Base-by-base conservation (phyloP, 805 yeast genomes). In the Starmerella etchellsii region DNA sequence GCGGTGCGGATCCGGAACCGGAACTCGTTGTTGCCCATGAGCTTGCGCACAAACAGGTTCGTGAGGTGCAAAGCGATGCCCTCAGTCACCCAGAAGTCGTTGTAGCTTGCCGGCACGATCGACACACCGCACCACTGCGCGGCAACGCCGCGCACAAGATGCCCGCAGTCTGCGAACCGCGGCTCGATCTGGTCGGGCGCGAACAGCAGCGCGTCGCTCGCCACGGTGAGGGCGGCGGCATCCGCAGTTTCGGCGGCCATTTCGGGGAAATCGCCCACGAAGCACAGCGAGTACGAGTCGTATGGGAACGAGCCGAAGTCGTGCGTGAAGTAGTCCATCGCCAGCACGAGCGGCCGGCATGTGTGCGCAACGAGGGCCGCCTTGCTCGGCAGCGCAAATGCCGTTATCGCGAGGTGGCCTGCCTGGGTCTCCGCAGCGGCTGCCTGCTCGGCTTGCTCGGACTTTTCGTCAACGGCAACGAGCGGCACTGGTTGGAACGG, bases 281-380 rank as follows among this genome's bases (percentile, higher is more conserved):
- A 84, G 2, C 80, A 76, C 29, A 91, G 53, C 0, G 85, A 72
- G 53, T 79, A 85, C 20, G 91, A 76, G 15, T 84, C 74, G 54
- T 83, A 88, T 0, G 98, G 97, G 48, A 76, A 93, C 0, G 96
- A 81, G 4, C 96, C 95, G 58, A 79, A 91, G 50, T 87, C 95
- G 48, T 80, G 76, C 38, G 84, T 76, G 52, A 75, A 84, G 54
- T 70, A 85, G 44, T 85, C 94, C 53, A 91, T 67, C 0, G 94
- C 94, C 52, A 73, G 76, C 50, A 75, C 75, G 5, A 87, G 64
- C 36, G 85, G 79, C 8, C 81, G 64, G 25, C 94, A 80, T 0
- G 94, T 73, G 54, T 87, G 87, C 20, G 68, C 51, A 8, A 55
- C 61, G 26, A 66, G 63, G 7, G 57, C 59, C 2, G 65, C 62